Evolutionary conservation across 805 yeast genomes (phyloP), one percentile per base, ranked within the genome.

Genomic region (Myxozyma nipponensis): DNA sequence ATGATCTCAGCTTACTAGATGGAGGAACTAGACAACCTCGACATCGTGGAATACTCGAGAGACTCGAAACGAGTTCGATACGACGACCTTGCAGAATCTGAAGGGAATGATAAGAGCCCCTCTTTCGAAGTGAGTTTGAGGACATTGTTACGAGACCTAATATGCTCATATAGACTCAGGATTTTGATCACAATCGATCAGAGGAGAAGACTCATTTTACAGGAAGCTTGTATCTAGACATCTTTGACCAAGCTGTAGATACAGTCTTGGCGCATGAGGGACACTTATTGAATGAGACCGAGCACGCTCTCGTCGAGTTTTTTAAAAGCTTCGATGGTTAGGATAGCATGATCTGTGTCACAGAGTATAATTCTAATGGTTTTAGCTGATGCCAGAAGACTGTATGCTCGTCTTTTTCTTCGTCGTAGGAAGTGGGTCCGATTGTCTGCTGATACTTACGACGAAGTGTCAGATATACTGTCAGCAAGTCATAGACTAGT

Each of bases 361-460:
- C 32, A 13, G 32, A 28, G 32, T 28, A 9, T 10, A 17, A 5
- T 19, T 26, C 47, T 46, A 34, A 49, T n/a, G 4, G 18, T 25
- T 35, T 13, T 22, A 53, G 54, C 41, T 10, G 54, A 52, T n/a
- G 25, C 50, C 18, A 44, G 47, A 36, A 52, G 49, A 19, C 47
- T 57, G 3, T 57, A 50, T 34, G 60, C 50, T 7, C 30, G 61
- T 9, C 46, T 57, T 6, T 56, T 56, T 39, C 39, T 57, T 38
- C 41, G 61, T 6, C 48, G 48, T 19, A 37, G 50, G 18, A 32
- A 43, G 19, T 57, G 61, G 61, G 39, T 57, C 17, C 45, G 61
- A 9, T 18, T 46, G 10, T 13, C 25, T 13, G 40, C 6, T 24
- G 35, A 39, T 38, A 21, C 35, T 3, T 54, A 54, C 37, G 17